Evolutionary conservation across 495 filamentous ascomycete genomes (phyloP).

Genomic region (Penicillium longicatenatum): DNA sequence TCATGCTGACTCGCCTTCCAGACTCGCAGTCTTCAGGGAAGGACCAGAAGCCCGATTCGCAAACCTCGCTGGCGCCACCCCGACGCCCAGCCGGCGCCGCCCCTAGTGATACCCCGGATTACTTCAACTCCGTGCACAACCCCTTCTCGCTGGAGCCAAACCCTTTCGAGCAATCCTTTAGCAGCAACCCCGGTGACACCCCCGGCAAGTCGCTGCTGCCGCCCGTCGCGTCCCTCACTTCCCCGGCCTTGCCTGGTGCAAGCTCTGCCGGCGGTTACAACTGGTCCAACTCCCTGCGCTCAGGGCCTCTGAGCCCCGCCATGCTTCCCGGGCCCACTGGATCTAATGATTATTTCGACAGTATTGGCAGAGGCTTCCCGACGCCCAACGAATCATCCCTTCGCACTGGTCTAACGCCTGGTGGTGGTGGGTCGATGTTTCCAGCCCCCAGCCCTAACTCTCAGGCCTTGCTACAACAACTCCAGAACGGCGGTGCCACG

Average conservation of each 20-base stretch:
- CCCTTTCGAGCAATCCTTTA: constrained; percentile 94
- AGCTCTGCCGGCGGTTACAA: constrained; percentile 64
- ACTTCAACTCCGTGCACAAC: constrained; percentile 68
- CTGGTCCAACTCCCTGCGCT: constrained; percentile 86
- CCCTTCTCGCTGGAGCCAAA: constrained; percentile 85
- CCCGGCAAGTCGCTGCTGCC: constrained; percentile 89
- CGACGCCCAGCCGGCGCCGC: constrained; percentile 67
- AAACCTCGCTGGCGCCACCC: constrained; percentile 71
- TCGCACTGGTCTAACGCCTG: constrained; percentile 88
- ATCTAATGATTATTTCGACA: constrained; percentile 77
- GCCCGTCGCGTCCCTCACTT: constrained; percentile 87
- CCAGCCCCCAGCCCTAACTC: constrained; percentile 87
- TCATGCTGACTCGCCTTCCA: constrained; percentile 28
- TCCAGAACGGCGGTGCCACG: constrained; percentile 81
- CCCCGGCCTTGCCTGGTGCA: constrained; percentile 78
- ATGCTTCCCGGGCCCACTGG: constrained; percentile 89
- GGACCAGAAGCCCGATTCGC: constrained; percentile 42
- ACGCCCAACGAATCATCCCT: constrained; percentile 97
- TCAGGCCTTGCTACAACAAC: constrained; percentile 73
- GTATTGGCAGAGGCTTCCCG: constrained; percentile 83
- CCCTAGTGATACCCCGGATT: constrained; percentile 67
- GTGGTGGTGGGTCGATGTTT: constrained; percentile 97
- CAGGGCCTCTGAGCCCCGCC: constrained; percentile 92
- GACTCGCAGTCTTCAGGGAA: constrained; percentile 49
- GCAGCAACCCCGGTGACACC: constrained; percentile 68